phyloP scores from a whole-genome alignment of 345 rosid genomes.

The Camelina sativa region DNA sequence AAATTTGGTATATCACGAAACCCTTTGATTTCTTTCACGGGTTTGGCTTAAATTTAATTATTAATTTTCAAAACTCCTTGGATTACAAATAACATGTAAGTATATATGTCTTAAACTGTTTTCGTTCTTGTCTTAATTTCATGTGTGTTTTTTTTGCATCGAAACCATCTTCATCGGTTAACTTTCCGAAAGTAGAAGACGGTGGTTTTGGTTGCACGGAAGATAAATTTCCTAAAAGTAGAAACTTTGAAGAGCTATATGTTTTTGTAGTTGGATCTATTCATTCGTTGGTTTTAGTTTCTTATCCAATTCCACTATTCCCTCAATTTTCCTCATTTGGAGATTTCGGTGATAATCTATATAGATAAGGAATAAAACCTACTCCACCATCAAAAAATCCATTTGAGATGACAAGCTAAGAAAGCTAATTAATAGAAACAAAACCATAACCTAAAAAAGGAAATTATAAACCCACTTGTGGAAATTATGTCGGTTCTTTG shows the following conservation, averaged over 20 bases:
- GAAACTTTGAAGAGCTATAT: conserved; percentile 46
- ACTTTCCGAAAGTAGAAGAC: neutral
- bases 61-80: conserved; percentile 28
- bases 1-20: conserved; percentile 2
- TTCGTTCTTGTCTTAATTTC: conserved; percentile 34
- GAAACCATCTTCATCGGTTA: neutral
- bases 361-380: conserved; percentile 36
- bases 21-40: neutral
- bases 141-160: conserved; percentile 16
- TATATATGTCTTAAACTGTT: neutral
- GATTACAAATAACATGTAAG: neutral
- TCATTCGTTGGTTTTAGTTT: conserved; percentile 22
- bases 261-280: conserved; percentile 25
- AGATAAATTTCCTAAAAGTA: conserved; percentile 51
- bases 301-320: conserved; percentile 19
- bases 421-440: conserved; percentile 26
- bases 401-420: conserved; percentile 27
- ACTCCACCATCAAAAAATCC: conserved; percentile 36
- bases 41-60: conserved; percentile 10
- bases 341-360: conserved; percentile 35
- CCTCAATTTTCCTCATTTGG: conserved; percentile 67
- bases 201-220: conserved; percentile 24
- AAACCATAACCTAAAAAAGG: conserved; percentile 30
- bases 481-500: conserved; percentile 16
- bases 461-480: conserved; percentile 34